phyloP scores from a whole-genome alignment of 2,329 filamentous ascomycete genomes.

The Venturia pyrina region DNA sequence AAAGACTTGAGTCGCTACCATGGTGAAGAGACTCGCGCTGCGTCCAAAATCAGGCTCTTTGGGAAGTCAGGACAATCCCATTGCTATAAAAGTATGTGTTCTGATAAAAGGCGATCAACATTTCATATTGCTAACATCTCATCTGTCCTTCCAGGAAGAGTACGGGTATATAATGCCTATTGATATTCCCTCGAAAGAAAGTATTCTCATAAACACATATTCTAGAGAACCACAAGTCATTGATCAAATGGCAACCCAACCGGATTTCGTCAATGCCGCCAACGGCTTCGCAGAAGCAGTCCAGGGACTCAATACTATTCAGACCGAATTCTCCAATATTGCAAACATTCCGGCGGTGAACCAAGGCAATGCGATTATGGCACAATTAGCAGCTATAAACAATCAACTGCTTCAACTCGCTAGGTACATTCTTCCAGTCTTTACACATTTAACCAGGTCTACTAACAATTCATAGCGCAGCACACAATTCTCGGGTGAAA shows the following conservation, averaged over 20 bases:
- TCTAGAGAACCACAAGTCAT: not conserved
- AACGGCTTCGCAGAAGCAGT: not conserved
- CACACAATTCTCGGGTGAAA: not conserved
- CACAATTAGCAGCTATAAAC: not conserved
- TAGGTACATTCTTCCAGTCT: not conserved
- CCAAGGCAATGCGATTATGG: not conserved
- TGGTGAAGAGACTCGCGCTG: not conserved
- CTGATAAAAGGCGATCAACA: not conserved
- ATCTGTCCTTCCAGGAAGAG: not conserved
- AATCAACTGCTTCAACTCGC: not conserved
- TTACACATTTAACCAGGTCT: not conserved
- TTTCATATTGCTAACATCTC: not conserved
- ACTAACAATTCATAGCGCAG: not conserved
- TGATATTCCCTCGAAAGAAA: not conserved
- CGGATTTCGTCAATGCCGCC: not conserved
- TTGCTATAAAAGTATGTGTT: not conserved
- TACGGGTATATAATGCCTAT: not conserved
- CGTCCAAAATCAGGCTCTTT: not conserved
- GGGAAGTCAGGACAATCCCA: not conserved
- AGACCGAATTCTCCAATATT: not conserved
- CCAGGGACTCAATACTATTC: not conserved
- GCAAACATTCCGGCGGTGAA: not conserved
- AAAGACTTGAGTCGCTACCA: not conserved
- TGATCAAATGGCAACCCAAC: not conserved
- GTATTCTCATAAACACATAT: not conserved